A percentile compares a stretch with the other conserved stretches of the same genome.
Conservation (phyloP, 345 rosid species). For the Euphorbia tirucalli region DNA sequence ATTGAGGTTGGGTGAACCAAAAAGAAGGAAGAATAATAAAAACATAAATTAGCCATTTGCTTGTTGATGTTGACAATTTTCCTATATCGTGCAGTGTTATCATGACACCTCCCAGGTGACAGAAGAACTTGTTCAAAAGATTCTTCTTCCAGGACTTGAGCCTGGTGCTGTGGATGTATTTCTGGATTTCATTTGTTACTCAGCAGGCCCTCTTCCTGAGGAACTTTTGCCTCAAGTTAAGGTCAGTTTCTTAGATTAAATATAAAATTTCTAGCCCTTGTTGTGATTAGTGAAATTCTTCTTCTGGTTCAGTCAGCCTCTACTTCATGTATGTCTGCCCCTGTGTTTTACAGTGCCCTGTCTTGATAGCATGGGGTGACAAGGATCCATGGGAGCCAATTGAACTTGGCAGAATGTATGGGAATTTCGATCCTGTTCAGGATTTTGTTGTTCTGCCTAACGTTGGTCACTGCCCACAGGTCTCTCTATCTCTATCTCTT, state of each 20-base stretch:
- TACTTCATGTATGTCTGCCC: neutral
- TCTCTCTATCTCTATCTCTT: constrained; percentile 27
- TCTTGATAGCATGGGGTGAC: constrained; percentile 89
- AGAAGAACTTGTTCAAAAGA: constrained; percentile 74
- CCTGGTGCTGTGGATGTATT: constrained; percentile 88
- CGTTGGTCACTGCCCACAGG: constrained; percentile 97
- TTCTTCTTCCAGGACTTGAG: constrained; percentile 87
- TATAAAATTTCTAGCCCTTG: neutral
- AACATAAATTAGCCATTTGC: neutral
- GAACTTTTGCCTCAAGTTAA: constrained; percentile 75
- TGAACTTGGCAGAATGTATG: constrained; percentile 66
- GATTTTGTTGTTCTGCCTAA: constrained; percentile 72
- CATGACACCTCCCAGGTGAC: constrained; percentile 80
- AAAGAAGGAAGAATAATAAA: neutral
- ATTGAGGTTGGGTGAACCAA: neutral
- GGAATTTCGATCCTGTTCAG: constrained; percentile 58
- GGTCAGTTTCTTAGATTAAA: constrained; percentile 37
- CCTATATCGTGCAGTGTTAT: constrained; percentile 59
- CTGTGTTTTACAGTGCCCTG: constrained; percentile 59
- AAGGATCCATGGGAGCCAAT: constrained; percentile 97
- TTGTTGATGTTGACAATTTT: constrained; percentile 3
- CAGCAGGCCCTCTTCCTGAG: constrained; percentile 87
- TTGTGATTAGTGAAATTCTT: neutral
- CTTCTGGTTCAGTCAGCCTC: too few relatives aligned
- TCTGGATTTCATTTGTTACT: constrained; percentile 90